Conservation (phyloP, 441 rosid species). For the Gossypium laxum region DNA sequence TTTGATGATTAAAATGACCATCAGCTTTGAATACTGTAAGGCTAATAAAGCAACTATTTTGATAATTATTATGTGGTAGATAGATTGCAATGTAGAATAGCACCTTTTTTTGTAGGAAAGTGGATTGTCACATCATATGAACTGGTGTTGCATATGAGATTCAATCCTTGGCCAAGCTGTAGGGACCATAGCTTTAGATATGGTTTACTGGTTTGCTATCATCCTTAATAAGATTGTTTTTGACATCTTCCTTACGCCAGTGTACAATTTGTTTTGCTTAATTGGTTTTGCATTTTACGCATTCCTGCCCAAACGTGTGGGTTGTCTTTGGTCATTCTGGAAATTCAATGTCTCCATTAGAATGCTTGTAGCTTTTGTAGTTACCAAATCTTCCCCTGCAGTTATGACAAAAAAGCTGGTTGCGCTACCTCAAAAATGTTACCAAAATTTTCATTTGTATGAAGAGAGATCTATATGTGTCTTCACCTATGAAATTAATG, state of each 20-base stretch:
- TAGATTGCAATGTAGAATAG: conserved; percentile 13
- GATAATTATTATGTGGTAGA: conserved; percentile 13
- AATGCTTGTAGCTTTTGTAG: conserved; percentile 10
- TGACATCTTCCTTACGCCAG: neutral
- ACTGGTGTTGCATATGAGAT: neutral
- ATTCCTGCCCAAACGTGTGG: neutral
- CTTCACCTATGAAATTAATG: neutral
- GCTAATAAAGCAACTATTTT: neutral
- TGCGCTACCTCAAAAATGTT: neutral
- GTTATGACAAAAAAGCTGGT: neutral
- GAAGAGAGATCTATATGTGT: neutral
- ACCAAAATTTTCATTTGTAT: neutral
- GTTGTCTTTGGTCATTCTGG: conserved; percentile 7
- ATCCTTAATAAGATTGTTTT: conserved; percentile 12
- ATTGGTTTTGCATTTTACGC: neutral
- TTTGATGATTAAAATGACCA: neutral
- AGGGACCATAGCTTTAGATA: conserved; percentile 25
- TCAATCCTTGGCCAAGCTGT: conserved; percentile 11
- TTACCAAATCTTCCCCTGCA: neutral
- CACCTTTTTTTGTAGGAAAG: conserved; percentile 6
- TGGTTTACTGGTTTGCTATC: conserved; percentile 20
- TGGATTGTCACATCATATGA: conserved; percentile 17
- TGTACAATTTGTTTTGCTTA: neutral
- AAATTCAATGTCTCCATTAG: conserved; percentile 5
- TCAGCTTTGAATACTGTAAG: neutral